phyloP scores from a whole-genome alignment of 2,329 filamentous ascomycete genomes.

The Hymenotorrendiella dingleyae region DNA sequence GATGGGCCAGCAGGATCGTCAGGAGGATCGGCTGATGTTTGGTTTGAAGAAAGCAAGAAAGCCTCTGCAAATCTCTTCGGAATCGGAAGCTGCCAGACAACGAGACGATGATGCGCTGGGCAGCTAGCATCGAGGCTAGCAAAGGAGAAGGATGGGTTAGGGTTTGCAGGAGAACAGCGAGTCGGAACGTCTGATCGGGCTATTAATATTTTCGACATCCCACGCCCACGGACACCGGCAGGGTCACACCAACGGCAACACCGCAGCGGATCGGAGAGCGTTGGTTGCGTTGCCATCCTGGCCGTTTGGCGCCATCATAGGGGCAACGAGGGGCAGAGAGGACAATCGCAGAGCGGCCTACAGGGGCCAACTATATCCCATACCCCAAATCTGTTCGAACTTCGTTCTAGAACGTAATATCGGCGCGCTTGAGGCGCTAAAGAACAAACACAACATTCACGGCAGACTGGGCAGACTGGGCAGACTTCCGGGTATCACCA shows the following conservation, averaged over 20 bases:
- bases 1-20: background rate
- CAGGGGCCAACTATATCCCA: background rate
- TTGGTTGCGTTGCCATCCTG: background rate
- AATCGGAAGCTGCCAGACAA: background rate
- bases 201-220: too few species aligned
- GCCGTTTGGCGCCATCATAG: background rate
- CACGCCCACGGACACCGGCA: background rate
- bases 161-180: background rate
- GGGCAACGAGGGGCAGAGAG: background rate
- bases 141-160: too few species aligned
- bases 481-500: background rate
- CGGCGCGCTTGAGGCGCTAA: constrained; percentile 6
- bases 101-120: too few species aligned
- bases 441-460: background rate
- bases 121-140: too few species aligned
- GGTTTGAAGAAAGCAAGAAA: background rate
- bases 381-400: background rate
- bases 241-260: background rate
- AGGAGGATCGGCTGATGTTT: constrained; percentile 1
- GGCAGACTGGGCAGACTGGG: background rate
- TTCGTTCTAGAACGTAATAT: background rate
- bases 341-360: background rate
- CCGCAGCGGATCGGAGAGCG: constrained; percentile 4
- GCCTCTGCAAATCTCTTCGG: background rate
- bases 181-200: background rate